Base-by-base conservation (phyloP, 108 stramenopile species). In the Nitzschia sp. region DNA sequence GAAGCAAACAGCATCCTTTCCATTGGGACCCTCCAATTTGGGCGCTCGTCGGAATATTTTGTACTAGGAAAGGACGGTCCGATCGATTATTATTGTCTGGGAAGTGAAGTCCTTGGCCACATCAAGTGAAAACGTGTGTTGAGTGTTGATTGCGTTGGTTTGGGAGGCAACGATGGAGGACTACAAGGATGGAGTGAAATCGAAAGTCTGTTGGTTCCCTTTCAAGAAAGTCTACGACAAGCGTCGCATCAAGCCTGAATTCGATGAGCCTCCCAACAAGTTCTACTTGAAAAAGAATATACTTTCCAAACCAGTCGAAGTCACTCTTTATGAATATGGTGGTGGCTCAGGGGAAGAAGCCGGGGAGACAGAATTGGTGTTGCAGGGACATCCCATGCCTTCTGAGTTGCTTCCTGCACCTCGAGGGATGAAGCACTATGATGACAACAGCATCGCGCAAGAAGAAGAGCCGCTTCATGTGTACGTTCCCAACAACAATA, bases 131-230 rank as follows among this genome's bases (percentile, higher is more conserved):
- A 34, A 34, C 29, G 29, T 34, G 29, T 34, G 29, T 34, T 34
- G 29, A 34, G 1, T 3, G 3, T 34, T 34, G 29, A 34, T 34
- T 3, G 29, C 29, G 29, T 34, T 34, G 29, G 29, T 34, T 34
- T 34, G 29, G 29, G 29, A 34, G 29, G 29, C 29, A 34, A 34
- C 1, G 3, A 34, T 34, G 29, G 29, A 34, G 29, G 29, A 34
- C 29, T 34, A 50, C 48, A 50, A 50, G 3, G 48, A 50, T 50
- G 48, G 48, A 34, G 17, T 17, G 6, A 48, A 48, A 17, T 48
- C 46, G 38, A 62, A 44, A 24, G 61, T 24, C 17, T 62, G 61
- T 20, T 62, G 61, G 61, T 62, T 62, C 24, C 61, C 61, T 5
- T 62, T 62, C 61, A 62, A 62, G 22, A 43, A 46, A 15, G 43